Evolutionary conservation across 192 early-diverging fungal species (phyloP), one percentile per base, ranked within the genome.

Genomic region (Coemansia sp.): DNA sequence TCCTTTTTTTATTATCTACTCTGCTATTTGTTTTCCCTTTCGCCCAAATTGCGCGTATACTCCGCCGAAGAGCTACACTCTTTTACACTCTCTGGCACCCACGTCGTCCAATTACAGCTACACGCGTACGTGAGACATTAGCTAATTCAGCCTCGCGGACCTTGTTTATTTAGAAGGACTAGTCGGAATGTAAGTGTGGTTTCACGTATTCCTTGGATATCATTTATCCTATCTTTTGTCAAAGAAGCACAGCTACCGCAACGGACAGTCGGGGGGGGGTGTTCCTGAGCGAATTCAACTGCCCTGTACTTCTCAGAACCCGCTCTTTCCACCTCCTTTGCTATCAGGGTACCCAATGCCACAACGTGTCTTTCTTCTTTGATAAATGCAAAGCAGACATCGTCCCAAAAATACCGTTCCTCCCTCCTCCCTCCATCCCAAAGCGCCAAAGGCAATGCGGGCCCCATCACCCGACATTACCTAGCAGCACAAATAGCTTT

Each of bases 231-330:
- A n/a, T 46, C 15, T 46, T 18, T 46, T 46, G 16, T 15, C 44
- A 18, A 15, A 46, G 18, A 18, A 46, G 16, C 47, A 24, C 47
- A 1, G 47, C 20, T 24, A 20, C 47, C 22, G 20, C 5, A 20
- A 22, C 47, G 6, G 47, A 8, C 20, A 51, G 47, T 9, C 47
- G n/a, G 47, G 2, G 18, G 24, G 24, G 24, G 24, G 24, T 16
- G 47, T 51, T 22, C 20, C 47, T 20, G 47, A 7, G 47, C 20
- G n/a, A 51, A 51, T 51, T 51, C 47, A 20, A 36, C 36, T 36
- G 47, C 47, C n/a, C 46, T 47, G 46, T n/a, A 3, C 47, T 51
- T 51, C 47, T 51, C 47, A 51, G 47, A 51, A 51, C 47, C n/a
- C 47, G 47, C 20, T 22, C n/a, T 36, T 6, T 36, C 36, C 36